phyloP scores from a whole-genome alignment of 2,329 filamentous ascomycete genomes.

The Alternaria consortialis region DNA sequence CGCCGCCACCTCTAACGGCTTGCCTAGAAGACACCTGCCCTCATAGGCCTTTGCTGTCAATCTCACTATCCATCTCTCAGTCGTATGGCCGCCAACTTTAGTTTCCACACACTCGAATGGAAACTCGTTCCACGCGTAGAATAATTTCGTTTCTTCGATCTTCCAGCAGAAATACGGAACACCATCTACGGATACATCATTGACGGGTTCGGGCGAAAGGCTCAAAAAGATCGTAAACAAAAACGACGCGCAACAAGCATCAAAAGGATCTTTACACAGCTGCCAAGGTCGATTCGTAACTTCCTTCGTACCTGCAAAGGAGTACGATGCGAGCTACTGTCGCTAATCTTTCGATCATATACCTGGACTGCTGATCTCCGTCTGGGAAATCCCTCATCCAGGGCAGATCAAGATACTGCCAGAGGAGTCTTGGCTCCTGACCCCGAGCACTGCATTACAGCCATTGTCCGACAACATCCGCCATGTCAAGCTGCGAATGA shows the following conservation, averaged over 20 bases:
- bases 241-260: background rate
- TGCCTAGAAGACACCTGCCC: too few relatives aligned
- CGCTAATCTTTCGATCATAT: background rate
- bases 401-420: background rate
- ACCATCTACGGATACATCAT: constrained; percentile 2
- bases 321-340: background rate
- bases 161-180: background rate
- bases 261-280: background rate
- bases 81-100: too few relatives aligned
- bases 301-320: background rate
- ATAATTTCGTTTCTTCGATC: background rate
- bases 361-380: background rate
- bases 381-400: background rate
- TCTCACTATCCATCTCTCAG: too few relatives aligned
- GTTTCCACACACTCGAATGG: too few relatives aligned
- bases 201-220: background rate
- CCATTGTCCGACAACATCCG: background rate
- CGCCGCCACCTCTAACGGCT: too few relatives aligned
- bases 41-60: too few relatives aligned
- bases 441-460: background rate
- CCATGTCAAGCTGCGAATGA: background rate
- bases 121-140: too few relatives aligned
- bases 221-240: background rate
- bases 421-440: background rate
- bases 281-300: background rate